Conservation (phyloP, 805 yeast species). For the Barnettozyma californica region DNA sequence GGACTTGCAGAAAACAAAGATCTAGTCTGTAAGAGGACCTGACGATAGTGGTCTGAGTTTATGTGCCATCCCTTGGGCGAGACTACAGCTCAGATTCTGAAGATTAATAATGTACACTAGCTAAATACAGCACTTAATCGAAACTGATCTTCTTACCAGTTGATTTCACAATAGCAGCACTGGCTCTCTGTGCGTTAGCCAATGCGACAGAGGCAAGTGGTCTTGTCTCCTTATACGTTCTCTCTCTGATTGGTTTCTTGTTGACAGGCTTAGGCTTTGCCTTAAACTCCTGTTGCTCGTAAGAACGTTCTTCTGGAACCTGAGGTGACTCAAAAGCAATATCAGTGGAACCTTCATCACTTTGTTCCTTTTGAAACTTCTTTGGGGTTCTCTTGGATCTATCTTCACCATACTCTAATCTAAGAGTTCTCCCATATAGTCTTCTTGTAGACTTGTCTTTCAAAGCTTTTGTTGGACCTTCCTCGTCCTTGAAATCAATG, state of each 20-base stretch:
- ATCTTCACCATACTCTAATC: slow-evolving; percentile 94
- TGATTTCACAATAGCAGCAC: slow-evolving; percentile 83
- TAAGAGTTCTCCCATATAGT: slow-evolving; percentile 66
- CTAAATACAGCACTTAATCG: background rate
- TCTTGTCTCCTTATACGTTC: slow-evolving; percentile 18
- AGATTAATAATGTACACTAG: background rate
- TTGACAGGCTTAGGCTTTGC: slow-evolving; percentile 17
- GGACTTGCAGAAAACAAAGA: no score
- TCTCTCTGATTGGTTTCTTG: slow-evolving; percentile 25
- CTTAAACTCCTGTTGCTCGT: slow-evolving; percentile 8
- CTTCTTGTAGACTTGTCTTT: slow-evolving; percentile 62
- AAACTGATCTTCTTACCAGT: slow-evolving; percentile 74
- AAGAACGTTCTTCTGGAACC: slow-evolving; percentile 7
- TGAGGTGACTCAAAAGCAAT: slow-evolving; percentile 9
- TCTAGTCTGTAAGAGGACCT: no score
- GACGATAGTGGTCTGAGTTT: background rate
- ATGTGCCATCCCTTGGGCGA: no score
- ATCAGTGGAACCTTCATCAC: slow-evolving; percentile 11
- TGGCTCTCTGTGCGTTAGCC: slow-evolving; percentile 83
- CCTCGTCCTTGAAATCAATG: slow-evolving; percentile 75
- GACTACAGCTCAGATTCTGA: background rate
- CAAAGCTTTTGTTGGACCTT: slow-evolving; percentile 79
- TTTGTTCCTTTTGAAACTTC: slow-evolving; percentile 24
- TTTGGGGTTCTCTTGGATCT: slow-evolving; percentile 60
- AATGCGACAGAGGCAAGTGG: slow-evolving; percentile 75